A percentile compares a stretch with the other conserved stretches of the same genome.
Conservation (phyloP, 257 asterid genomes). For the Perilla frutescens region DNA sequence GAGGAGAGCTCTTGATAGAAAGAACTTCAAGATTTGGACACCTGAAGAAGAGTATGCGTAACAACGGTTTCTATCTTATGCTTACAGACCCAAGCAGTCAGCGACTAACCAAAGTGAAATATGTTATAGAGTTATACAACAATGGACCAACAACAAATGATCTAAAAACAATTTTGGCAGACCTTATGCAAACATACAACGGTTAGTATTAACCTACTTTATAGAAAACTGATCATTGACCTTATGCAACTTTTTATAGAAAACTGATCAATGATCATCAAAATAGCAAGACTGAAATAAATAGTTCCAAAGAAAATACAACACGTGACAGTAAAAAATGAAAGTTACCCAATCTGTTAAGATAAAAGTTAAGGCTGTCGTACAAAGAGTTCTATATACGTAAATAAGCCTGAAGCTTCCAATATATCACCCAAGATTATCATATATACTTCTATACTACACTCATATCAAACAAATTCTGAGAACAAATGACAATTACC, state of each 20-base stretch:
- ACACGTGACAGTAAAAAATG: neutral
- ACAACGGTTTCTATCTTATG: neutral
- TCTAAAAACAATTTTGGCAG: neutral
- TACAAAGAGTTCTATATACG: neutral
- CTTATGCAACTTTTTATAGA: no score
- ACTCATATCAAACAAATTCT: slow-evolving; percentile 5
- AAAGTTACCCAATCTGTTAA: neutral
- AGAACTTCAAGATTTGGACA: slow-evolving; percentile 82
- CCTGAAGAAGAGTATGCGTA: slow-evolving; percentile 44
- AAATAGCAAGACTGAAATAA: neutral
- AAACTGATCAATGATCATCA: neutral
- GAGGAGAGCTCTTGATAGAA: slow-evolving; percentile 74
- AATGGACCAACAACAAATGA: slow-evolving; percentile 6
- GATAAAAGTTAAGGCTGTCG: no score
- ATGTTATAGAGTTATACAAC: neutral
- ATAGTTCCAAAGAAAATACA: slow-evolving; percentile 7
- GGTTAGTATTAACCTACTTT: neutral
- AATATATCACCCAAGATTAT: neutral
- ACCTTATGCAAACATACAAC: neutral
- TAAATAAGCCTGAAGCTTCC: neutral
- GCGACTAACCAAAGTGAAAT: neutral
- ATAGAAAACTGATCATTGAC: neutral
- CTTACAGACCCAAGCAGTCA: neutral
- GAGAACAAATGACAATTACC: slow-evolving; percentile 4
- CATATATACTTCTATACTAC: neutral